phyloP scores from a whole-genome alignment of 2,329 filamentous ascomycete genomes.

The Nigrograna mackinnonii region DNA sequence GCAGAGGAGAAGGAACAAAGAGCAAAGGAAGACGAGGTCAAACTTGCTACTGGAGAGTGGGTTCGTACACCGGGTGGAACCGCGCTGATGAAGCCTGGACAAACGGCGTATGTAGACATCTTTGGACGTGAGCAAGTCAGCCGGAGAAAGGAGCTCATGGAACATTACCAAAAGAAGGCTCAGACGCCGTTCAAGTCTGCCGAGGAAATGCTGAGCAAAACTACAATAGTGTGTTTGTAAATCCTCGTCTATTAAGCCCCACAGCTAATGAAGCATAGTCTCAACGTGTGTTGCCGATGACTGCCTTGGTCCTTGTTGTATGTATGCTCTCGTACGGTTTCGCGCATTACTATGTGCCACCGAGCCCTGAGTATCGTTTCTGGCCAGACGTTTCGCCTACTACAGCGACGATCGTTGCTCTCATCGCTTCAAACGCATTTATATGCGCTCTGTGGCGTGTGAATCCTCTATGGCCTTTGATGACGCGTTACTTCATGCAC shows the following conservation, averaged over 20 bases:
- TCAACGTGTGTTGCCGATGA: conserved; percentile 41
- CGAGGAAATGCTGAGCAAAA: conserved; percentile 31
- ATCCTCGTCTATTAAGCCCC: background rate
- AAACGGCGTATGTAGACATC: conserved; percentile 35
- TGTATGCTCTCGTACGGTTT: conserved; percentile 26
- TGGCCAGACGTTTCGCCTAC: conserved; percentile 36
- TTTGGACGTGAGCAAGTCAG: conserved; percentile 37
- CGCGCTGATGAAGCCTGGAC: conserved; percentile 39
- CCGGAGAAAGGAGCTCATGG: conserved; percentile 28
- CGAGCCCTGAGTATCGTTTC: conserved; percentile 31
- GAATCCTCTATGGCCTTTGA: conserved; percentile 65
- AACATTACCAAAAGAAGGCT: conserved; percentile 27
- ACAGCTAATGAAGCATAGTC: conserved; percentile 13
- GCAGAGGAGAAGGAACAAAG: conserved; percentile 36
- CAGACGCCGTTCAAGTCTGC: conserved; percentile 24
- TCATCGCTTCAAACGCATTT: conserved; percentile 64
- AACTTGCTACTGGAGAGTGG: conserved; percentile 35
- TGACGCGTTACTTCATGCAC: conserved; percentile 64
- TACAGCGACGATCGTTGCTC: conserved; percentile 55
- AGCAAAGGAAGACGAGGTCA: conserved; percentile 32
- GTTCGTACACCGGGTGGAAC: conserved; percentile 35
- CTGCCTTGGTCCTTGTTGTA: conserved; percentile 33
- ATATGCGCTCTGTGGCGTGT: conserved; percentile 65
- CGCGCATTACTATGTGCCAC: conserved; percentile 36
- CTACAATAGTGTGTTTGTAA: conserved; percentile 34